Base-by-base conservation (phyloP, 2,329 filamentous ascomycete genomes). In the Claviceps sp. region DNA sequence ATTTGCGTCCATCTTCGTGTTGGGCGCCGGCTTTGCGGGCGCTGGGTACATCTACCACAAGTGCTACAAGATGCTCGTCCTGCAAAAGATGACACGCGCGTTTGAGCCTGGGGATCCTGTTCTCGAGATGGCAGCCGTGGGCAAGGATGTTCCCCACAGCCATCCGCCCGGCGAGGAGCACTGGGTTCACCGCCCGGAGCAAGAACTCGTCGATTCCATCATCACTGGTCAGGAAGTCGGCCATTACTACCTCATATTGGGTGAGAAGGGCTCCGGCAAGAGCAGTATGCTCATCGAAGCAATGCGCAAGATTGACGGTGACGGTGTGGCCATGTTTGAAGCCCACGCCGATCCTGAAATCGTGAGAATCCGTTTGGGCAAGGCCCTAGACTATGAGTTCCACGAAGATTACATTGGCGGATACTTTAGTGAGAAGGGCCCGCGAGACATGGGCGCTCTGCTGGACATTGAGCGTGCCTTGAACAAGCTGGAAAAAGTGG, bases 381-480 rank as follows among this genome's bases (percentile, higher is more conserved):
- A 95, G 65, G 89, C 90, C 2, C 75, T 98, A 42, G 90, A 98
- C 65, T 98, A 90, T 65, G 93, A 98, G 64, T 98, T 87, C 61
- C 89, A 97, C 64, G 93, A 97, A 70, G 93, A 98, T 71, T 96
- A 95, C 63, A 96, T 98, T 56, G 93, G 93, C 45, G 88, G 87
- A 5, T 85, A 98, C 55, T 98, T 98, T 68, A 95, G 87, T 54
- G 95, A 98, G 62, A 82, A 87, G 34, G 93, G 93, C 0, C 93
- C 93, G 0, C 80, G 93, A 44, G 93, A 98, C 62, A 90, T 88
- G 3, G 95, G 89, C 0, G 89, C 93, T 4, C 73, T 98, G 38
- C 76, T 98, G 1, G 93, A 98, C 64, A 96, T 98, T 56, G 93
- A 98, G 65, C 82, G 93, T 30, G 93, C 93, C 0, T 84, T 98